Percentiles rank a stretch among this genome's conserved stretches.
These are phyloP conservation scores for Stephania yunnanensis DNA, from an alignment of 164 flowering plant genomes.

Conservation along the genomic window DNA sequence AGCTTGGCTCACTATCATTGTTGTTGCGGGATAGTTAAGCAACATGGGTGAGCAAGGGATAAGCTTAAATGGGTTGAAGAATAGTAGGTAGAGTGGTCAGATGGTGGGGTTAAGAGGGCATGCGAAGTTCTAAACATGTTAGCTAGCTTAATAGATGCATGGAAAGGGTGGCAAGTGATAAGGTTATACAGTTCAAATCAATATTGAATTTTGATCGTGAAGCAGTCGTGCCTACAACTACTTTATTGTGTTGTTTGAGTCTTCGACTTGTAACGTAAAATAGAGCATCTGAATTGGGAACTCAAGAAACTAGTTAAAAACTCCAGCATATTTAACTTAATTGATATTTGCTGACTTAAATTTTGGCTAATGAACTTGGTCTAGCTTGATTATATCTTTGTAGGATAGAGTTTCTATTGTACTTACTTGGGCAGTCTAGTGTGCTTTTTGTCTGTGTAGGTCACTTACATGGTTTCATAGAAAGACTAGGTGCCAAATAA, in stretches of 20 bases:
- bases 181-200: neutral
- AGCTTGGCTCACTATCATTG: neutral
- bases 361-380: neutral
- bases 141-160: neutral
- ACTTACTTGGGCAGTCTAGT: neutral
- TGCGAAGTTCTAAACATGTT: neutral
- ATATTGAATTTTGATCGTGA: neutral
- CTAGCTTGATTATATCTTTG: neutral
- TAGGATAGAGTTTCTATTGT: neutral
- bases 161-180: neutral
- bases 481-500: neutral
- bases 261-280: neutral
- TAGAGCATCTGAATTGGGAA: neutral
- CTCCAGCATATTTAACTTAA: too few species aligned
- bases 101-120: slow-evolving; percentile 3
- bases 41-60: neutral
- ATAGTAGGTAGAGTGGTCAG: slow-evolving; percentile 1
- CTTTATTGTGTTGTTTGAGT: neutral
- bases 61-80: neutral
- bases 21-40: neutral
- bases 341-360: too few species aligned
- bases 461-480: neutral
- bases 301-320: too few species aligned
- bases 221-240: slow-evolving; percentile 5
- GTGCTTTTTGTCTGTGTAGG: neutral